Evolutionary conservation across 768 basidiomycete species (phyloP), one percentile per base, ranked within the genome.

Genomic region (Solioccasus polychromus): DNA sequence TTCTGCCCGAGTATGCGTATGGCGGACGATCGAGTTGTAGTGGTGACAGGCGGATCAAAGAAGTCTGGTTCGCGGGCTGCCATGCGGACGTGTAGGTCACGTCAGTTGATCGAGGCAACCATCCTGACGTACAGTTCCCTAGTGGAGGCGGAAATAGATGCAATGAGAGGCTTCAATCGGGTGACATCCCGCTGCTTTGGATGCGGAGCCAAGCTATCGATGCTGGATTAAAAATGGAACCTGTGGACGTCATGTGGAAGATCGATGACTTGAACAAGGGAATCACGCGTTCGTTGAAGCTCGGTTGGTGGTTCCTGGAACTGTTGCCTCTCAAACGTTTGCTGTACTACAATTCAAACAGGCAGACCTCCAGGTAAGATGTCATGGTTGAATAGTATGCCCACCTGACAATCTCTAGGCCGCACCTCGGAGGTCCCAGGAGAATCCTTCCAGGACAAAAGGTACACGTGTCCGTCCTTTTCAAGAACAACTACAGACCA

Each of bases 31-130:
- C 55, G 9, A 22, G 42, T 15, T 4, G 19, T 8, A 24, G 12
- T 3, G 45, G 52, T 17, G 53, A 53, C n/a, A 59, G 50, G 7
- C 57, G 51, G 47, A 45, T 71, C 25, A 71, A 70, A 48, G 72
- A 73, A 35, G 69, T 72, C 20, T 74, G 72, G 73, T 73, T 74
- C 51, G 58, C 69, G 2, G 73, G 71, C 5, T 48, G 47, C 42
- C 70, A 73, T 50, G 64, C 67, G 0, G 70, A 73, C 38, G 55
- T 71, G 71, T 71, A 51, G 14, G 68, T 62, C 17, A 7, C 0
- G 15, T 36, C 4, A 10, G 3, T 5, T 34, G 4, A 20, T 28
- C 6, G 9, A 8, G 12, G 10, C 36, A 23, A 9, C 2, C 24
- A 25, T 36, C 18, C 42, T 51, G 32, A 64, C 39, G 12, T 29